phyloP scores from a whole-genome alignment of 352 stramenopile species.

The Globisporangium nodosum region DNA sequence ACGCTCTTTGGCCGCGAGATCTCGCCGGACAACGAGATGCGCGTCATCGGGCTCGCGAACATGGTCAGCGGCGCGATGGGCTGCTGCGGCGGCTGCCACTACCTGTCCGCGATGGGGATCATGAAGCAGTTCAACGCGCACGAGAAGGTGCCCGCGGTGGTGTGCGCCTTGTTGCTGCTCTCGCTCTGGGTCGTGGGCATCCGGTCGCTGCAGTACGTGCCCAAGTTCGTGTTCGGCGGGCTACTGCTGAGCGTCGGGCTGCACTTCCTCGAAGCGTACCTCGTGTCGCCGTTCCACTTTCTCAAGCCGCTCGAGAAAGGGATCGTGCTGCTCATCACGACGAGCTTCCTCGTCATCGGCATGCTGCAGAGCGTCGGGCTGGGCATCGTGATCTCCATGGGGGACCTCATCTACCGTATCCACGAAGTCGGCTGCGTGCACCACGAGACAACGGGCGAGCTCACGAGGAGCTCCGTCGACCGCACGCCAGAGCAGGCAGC shows the following conservation, averaged over 20 bases:
- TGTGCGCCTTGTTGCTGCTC: slow-evolving; percentile 51
- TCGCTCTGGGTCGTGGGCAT: slow-evolving; percentile 65
- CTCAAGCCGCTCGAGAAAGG: slow-evolving; percentile 61
- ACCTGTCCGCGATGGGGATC: slow-evolving; percentile 79
- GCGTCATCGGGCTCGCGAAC: slow-evolving; percentile 73
- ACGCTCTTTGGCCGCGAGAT: slow-evolving; percentile 77
- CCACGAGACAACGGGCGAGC: slow-evolving; percentile 61
- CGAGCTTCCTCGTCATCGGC: slow-evolving; percentile 64
- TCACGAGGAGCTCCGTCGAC: slow-evolving; percentile 62
- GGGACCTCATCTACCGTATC: slow-evolving; percentile 75
- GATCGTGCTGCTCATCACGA: slow-evolving; percentile 62
- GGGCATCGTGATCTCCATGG: slow-evolving; percentile 76
- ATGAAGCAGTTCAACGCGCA: slow-evolving; percentile 83
- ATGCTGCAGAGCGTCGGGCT: slow-evolving; percentile 70
- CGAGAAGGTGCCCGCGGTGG: slow-evolving; percentile 64
- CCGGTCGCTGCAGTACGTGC: slow-evolving; percentile 59
- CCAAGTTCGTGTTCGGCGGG: slow-evolving; percentile 81
- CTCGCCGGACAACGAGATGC: slow-evolving; percentile 75
- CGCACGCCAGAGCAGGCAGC: slow-evolving; percentile 53
- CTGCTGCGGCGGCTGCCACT: slow-evolving; percentile 73
- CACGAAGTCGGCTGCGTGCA: slow-evolving; percentile 74
- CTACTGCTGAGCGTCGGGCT: slow-evolving; percentile 68
- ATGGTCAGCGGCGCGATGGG: slow-evolving; percentile 55
- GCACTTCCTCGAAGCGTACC: slow-evolving; percentile 77
- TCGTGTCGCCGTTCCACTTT: slow-evolving; percentile 64